Evolutionary conservation across 352 stramenopile species (phyloP), one percentile per base, ranked within the genome.

Genomic region (Phytopythium kandeliae): DNA sequence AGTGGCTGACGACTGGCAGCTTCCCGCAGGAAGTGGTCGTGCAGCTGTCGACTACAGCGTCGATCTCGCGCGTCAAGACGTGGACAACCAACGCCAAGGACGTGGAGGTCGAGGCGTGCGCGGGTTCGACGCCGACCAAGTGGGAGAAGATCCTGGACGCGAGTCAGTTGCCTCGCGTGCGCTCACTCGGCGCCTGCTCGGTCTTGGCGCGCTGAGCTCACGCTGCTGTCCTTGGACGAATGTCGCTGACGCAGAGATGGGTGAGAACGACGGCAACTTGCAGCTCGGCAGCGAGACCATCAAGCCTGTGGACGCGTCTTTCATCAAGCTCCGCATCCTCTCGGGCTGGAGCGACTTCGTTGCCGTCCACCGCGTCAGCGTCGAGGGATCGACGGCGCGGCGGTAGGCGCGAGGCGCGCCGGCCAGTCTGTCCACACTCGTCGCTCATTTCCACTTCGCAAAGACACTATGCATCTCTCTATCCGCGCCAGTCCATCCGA

Each of bases 341-440:
- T 89, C 83, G 0, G 80, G 83, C n/a, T 93, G 76, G 71, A 74
- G 69, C 57, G 80, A 93, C 51, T 93, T 93, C 51, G 80, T 86
- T 22, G 51, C 68, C 24, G 60, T 93, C 19, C 78, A 93, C 53
- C 78, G 78, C 43, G 72, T 93, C 19, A 87, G 76, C 43, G 83
- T 93, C 33, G 78, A 93, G 78, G 83, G 83, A 45, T 86, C 76
- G 12, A 78, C 67, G 1, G 65, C 67, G 25, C 63, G 75, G 36
- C 43, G 70, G 63, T 85, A 55, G 34, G 52, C 17, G 7, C 3
- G 13, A 9, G 9, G n/a, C n/a, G n/a, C n/a, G n/a, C n/a, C n/a
- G n/a, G n/a, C n/a, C n/a, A n/a, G n/a, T n/a, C n/a, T n/a, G n/a
- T 26, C 44, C 8, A 38, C 31, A 16, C 28, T 21, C 43, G 6